Evolutionary conservation across 1,284 basidiomycete species (phyloP).

Genomic region (Irpex rosettiformis): DNA sequence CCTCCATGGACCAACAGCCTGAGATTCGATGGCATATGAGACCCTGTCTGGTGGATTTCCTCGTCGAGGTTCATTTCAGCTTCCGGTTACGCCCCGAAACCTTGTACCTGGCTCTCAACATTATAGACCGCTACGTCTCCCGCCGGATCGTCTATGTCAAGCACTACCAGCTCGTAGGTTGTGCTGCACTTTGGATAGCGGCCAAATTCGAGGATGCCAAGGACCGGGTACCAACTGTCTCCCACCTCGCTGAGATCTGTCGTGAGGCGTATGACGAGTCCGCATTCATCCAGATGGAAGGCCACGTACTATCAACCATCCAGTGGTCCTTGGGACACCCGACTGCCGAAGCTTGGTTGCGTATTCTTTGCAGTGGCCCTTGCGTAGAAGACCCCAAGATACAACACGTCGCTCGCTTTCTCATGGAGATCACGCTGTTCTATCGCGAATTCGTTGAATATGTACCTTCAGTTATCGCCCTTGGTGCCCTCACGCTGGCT

Average conservation of each 20-base stretch:
- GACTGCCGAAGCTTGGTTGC: conserved; percentile 96
- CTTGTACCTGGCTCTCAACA: conserved; percentile 96
- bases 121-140: conserved; percentile 98
- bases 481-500: conserved; percentile 85
- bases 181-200: conserved; percentile 97
- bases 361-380: conserved; percentile 71
- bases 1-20: conserved; percentile 98
- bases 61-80: conserved; percentile 97
- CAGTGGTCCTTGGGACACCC: conserved; percentile 98
- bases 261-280: conserved; percentile 94
- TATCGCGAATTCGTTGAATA: conserved; percentile 92
- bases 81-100: conserved; percentile 97
- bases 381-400: conserved; percentile 83
- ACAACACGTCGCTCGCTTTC: conserved; percentile 92
- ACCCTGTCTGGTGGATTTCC: conserved; percentile 97
- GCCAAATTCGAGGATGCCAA: conserved; percentile 99
- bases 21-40: conserved; percentile 98
- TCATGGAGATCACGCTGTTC: conserved; percentile 98
- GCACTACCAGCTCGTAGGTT: conserved; percentile 99
- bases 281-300: conserved; percentile 97
- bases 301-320: conserved; percentile 94
- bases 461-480: conserved; percentile 83
- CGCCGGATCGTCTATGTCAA: conserved; percentile 98
- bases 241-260: conserved; percentile 93
- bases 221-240: conserved; percentile 93